Evolutionary conservation across 2,329 filamentous ascomycete species (phyloP), one percentile per base, ranked within the genome.

Genomic region (Tolypocladium nubicola): DNA sequence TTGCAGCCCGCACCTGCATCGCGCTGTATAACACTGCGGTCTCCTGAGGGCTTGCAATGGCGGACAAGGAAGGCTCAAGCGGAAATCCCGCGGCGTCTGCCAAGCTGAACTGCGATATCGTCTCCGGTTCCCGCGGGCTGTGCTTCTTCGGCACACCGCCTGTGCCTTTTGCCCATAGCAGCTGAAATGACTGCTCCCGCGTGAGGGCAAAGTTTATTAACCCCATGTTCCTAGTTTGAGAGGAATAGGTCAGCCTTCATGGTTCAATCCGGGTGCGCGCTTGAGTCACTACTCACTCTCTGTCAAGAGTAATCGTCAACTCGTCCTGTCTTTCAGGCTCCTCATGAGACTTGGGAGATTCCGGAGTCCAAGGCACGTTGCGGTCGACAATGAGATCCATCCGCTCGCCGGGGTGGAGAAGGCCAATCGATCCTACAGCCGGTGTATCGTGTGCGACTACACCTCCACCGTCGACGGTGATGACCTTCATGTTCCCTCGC

Each of bases 321-420:
- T 41, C 33, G 1, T 19, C 38, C 16, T 39, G 14, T 19, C 16
- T 19, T 7, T 39, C 14, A 19, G 38, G 4, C 10, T 37, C 47
- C 47, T 35, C 26, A 13, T 16, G 30, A 10, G 30, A 11, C 30
- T 21, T 19, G 19, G 19, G 26, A n/a, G 47, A 30, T 11, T n/a
- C 13, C 5, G 10, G 35, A 37, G 10, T 14, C 19, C 19, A 2
- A 21, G 47, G 47, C 30, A 37, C 3, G 33, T 19, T 19, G 19
- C 47, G 38, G 47, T 61, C 54, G 14, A 62, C 14, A 38, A 62
- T 21, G 10, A 61, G n/a, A 50, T 65, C 63, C 21, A 65, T 59
- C 19, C 63, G 58, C 54, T 65, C 61, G 26, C 63, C 63, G 2
- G 63, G 63, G 41, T 64, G 62, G 39, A 65, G 35, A 3, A 64